These are phyloP conservation scores for Hypoxylon sp. DNA, from an alignment of 2,329 filamentous ascomycete genomes.

Conservation along the genomic window DNA sequence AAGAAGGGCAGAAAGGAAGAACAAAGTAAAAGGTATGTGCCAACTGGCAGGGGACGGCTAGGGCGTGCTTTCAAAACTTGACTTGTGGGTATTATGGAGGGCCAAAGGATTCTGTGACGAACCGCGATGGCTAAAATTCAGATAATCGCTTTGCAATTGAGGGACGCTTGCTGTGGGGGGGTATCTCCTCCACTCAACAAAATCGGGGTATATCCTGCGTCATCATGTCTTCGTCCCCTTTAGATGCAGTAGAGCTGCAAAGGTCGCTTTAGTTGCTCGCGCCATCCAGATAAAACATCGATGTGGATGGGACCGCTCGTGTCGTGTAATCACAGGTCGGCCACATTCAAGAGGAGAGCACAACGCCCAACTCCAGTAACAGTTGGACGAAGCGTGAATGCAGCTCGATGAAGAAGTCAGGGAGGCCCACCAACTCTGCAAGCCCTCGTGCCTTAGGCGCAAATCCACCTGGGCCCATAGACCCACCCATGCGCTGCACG, in stretches of 20 bases:
- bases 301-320: slow-evolving; percentile 10
- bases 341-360: slow-evolving; percentile 60
- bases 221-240: slow-evolving; percentile 16
- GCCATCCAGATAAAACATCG: slow-evolving; percentile 10
- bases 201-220: slow-evolving; percentile 35
- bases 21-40: slow-evolving; percentile 8
- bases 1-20: slow-evolving; percentile 12
- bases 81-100: slow-evolving; percentile 35
- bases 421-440: slow-evolving; percentile 73
- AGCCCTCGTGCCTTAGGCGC: slow-evolving; percentile 70
- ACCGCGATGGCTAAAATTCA: slow-evolving; percentile 17
- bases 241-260: slow-evolving; percentile 2
- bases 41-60: slow-evolving; percentile 10
- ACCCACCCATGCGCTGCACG: slow-evolving; percentile 68
- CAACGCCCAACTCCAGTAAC: slow-evolving; percentile 69
- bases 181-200: slow-evolving; percentile 31
- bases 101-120: slow-evolving; percentile 14
- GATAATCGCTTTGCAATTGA: slow-evolving; percentile 8
- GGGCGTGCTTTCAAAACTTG: slow-evolving; percentile 17
- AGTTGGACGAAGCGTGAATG: slow-evolving; percentile 74
- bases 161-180: slow-evolving; percentile 22
- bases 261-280: slow-evolving; percentile 5
- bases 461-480: slow-evolving; percentile 65
- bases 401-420: slow-evolving; percentile 76
- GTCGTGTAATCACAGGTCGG: slow-evolving; percentile 4